phyloP scores from a whole-genome alignment of 1,284 basidiomycete genomes.

The Ceratobasidium sp. region DNA sequence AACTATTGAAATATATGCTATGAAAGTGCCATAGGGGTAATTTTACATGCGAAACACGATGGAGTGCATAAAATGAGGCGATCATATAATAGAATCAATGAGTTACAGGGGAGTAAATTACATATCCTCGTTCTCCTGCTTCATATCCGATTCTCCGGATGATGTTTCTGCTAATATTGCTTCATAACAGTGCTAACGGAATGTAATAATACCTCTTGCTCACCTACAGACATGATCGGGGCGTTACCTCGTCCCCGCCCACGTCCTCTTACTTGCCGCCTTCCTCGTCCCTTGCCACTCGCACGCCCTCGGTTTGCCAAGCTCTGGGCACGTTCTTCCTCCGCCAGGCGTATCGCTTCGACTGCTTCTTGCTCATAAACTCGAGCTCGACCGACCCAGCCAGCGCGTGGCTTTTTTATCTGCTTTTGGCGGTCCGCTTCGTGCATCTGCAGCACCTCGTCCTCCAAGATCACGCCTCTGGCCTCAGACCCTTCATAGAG shows the following conservation, averaged over 20 bases:
- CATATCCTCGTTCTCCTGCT: not conserved
- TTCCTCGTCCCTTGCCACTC: not conserved
- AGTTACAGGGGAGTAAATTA: not conserved
- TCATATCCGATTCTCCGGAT: not conserved
- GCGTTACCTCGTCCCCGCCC: not conserved
- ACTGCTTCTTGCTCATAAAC: conserved; percentile 13
- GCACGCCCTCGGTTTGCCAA: not conserved
- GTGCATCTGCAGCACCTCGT: not conserved
- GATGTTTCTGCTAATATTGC: not conserved
- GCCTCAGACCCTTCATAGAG: not conserved
- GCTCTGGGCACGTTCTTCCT: conserved; percentile 9
- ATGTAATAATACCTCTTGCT: not conserved
- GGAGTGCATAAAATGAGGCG: not conserved
- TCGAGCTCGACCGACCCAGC: not conserved
- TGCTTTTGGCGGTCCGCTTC: not conserved
- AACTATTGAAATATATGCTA: not conserved
- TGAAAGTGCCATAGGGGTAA: not conserved
- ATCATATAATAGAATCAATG: not conserved
- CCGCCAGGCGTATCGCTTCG: not conserved
- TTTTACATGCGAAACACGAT: not conserved
- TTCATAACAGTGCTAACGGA: not conserved
- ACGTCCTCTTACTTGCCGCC: not conserved
- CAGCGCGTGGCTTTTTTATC: not conserved
- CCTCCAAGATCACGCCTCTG: not conserved
- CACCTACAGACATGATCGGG: not conserved